Base-by-base conservation (phyloP, 2,329 filamentous ascomycete species). In the Helicocarpus griseus region DNA sequence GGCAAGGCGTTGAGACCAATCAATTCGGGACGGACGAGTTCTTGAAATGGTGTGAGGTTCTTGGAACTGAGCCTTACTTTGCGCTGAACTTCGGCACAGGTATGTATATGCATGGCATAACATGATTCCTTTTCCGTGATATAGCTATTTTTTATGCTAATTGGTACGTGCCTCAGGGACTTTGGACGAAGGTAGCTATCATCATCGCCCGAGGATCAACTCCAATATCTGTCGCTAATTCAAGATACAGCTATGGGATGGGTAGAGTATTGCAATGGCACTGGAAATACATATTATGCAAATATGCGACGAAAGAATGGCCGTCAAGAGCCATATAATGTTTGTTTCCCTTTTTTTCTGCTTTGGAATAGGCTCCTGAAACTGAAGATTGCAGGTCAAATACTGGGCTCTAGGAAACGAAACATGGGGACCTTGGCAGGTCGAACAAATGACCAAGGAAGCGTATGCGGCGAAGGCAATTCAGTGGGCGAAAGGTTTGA, bases 371-470 rank as follows among this genome's bases (percentile, higher is more conserved):
- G 41, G 36, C 4, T 40, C 24, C 9, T 50, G n/a, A n/a, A 19
- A 45, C 61, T 60, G 5, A 51, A 21, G 17, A 3, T 43, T n/a
- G n/a, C n/a, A 68, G 66, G 72, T 90, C 61, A 89, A 87, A 69
- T 91, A 90, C 74, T 93, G 87, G 87, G 86, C 86, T 1, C 78
- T 93, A 24, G 87, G 87, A 8, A 93, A 93, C 68, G 81, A 85
- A 61, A 76, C 76, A 55, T 81, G 77, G 76, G 78, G 78, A 2
- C 76, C 77, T 3, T 81, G 78, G 77, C 77, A 80, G 61, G 76
- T 81, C 26, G 77, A 74, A 50, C 77, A 81, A 58, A 75, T 77
- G 69, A 80, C 77, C 53, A 78, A 79, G 59, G 77, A 80, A 61
- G 76, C 73, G 56, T 82, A 81, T 58, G 74, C 78, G 9, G 75